Percentiles rank a stretch among this genome's conserved stretches.
These are phyloP conservation scores for Thalia dealbata DNA, from an alignment of 176 grass and related monocot species.

Conservation along the genomic window DNA sequence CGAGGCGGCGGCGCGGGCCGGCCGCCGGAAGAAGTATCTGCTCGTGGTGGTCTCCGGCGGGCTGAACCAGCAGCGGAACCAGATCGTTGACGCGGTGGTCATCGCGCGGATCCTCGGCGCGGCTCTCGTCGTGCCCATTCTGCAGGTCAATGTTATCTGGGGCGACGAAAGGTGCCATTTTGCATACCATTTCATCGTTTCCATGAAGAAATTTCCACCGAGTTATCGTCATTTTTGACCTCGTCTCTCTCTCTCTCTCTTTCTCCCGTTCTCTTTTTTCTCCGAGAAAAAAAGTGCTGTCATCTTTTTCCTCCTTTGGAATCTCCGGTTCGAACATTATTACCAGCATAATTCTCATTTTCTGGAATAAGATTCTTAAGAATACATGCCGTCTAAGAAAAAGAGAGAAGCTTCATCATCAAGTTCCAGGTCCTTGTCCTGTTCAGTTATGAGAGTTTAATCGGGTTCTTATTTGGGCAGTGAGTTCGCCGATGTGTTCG, in stretches of 20 bases:
- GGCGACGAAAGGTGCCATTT: constrained; percentile 34
- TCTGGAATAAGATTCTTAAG: no score
- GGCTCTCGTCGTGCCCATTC: constrained; percentile 34
- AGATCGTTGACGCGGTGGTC: constrained; percentile 42
- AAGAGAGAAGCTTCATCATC: neutral
- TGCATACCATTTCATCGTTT: neutral
- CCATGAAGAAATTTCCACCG: neutral
- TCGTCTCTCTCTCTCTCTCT: neutral
- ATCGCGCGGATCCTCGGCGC: constrained; percentile 39
- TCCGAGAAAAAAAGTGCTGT: neutral
- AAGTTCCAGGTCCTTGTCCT: neutral
- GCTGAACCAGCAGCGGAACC: constrained; percentile 38
- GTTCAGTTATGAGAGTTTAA: neutral
- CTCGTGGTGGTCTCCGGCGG: constrained; percentile 37
- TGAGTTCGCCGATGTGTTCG: constrained; percentile 42
- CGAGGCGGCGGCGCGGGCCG: neutral
- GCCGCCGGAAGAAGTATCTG: constrained; percentile 24
- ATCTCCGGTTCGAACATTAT: no score
- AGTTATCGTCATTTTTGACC: neutral
- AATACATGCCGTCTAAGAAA: neutral
- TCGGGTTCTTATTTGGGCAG: neutral
- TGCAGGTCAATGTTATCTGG: constrained; percentile 43
- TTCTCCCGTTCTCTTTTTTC: neutral
- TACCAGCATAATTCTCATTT: no score
- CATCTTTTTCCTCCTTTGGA: neutral